phyloP scores from a whole-genome alignment of 1,139 yeast genomes.

The Spathaspora sp. region DNA sequence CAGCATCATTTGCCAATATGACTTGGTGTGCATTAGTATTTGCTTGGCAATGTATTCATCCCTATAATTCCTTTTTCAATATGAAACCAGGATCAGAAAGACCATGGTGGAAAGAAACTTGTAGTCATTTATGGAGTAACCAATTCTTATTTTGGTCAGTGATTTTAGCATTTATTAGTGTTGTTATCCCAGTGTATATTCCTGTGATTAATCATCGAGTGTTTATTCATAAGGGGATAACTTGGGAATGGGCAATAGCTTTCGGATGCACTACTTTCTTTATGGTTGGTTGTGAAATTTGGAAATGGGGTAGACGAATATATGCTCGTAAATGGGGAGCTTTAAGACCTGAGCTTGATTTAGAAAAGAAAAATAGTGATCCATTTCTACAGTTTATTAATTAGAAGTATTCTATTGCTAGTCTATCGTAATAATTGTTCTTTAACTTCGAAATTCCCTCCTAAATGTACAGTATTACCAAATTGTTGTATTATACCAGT shows the following conservation, averaged over 20 bases:
- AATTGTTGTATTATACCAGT: slow-evolving; percentile 48
- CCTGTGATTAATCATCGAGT: slow-evolving; percentile 83
- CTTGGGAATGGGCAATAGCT: slow-evolving; percentile 84
- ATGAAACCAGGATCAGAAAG: slow-evolving; percentile 71
- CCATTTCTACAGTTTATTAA: no score
- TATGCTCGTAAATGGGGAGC: slow-evolving; percentile 20
- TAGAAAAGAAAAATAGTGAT: no score
- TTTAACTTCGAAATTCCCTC: slow-evolving; percentile 52
- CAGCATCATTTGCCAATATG: slow-evolving; percentile 80
- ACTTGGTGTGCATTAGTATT: slow-evolving; percentile 87
- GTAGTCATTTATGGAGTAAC: slow-evolving; percentile 70
- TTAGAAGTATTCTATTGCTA: slow-evolving; percentile 2
- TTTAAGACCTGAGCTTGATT: no score
- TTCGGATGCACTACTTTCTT: slow-evolving; percentile 63
- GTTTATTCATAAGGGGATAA: slow-evolving; percentile 70
- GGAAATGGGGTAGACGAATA: slow-evolving; percentile 66
- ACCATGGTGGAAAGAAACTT: slow-evolving; percentile 56
- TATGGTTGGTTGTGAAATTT: slow-evolving; percentile 60
- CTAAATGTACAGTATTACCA: slow-evolving; percentile 66
- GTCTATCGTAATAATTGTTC: slow-evolving; percentile 42
- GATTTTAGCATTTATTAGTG: slow-evolving; percentile 64
- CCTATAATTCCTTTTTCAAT: slow-evolving; percentile 68
- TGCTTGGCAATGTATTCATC: slow-evolving; percentile 90
- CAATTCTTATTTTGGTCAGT: slow-evolving; percentile 85
- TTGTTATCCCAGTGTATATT: slow-evolving; percentile 82